These are phyloP conservation scores for Entomortierella beljakovae DNA, from an alignment of 192 early-diverging fungal genomes.

Conservation along the genomic window DNA sequence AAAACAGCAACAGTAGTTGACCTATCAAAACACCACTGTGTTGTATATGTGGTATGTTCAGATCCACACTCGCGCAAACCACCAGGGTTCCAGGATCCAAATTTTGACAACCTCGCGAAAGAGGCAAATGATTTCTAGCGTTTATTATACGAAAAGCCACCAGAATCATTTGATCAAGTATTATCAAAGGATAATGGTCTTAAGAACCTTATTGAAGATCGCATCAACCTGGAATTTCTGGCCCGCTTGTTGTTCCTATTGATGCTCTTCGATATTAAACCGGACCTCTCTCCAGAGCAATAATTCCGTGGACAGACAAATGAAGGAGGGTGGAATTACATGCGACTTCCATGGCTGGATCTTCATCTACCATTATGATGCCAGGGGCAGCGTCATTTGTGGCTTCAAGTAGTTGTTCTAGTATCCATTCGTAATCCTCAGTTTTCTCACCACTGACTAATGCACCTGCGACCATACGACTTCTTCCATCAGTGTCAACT, in stretches of 20 bases:
- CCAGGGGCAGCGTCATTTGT: neutral
- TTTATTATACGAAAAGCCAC: neutral
- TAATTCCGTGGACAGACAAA: slow-evolving; percentile 42
- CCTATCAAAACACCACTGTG: slow-evolving; percentile 38
- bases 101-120: slow-evolving; percentile 26
- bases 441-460: neutral
- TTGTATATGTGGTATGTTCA: slow-evolving; percentile 33
- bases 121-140: slow-evolving; percentile 26
- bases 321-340: slow-evolving; percentile 7
- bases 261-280: slow-evolving; percentile 29
- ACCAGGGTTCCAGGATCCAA: slow-evolving; percentile 30
- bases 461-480: neutral
- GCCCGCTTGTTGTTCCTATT: slow-evolving; percentile 41
- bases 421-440: neutral
- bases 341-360: slow-evolving; percentile 1
- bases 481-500: neutral
- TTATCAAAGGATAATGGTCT: neutral
- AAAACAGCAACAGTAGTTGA: slow-evolving; percentile 38
- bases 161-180: slow-evolving; percentile 3
- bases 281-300: slow-evolving; percentile 19
- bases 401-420: neutral
- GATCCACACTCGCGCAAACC: neutral
- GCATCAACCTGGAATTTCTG: slow-evolving; percentile 41
- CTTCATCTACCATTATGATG: neutral
- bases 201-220: slow-evolving; percentile 21